phyloP scores from a whole-genome alignment of 2,329 filamentous ascomycete genomes.

The Sarocladiaceae sp. region DNA sequence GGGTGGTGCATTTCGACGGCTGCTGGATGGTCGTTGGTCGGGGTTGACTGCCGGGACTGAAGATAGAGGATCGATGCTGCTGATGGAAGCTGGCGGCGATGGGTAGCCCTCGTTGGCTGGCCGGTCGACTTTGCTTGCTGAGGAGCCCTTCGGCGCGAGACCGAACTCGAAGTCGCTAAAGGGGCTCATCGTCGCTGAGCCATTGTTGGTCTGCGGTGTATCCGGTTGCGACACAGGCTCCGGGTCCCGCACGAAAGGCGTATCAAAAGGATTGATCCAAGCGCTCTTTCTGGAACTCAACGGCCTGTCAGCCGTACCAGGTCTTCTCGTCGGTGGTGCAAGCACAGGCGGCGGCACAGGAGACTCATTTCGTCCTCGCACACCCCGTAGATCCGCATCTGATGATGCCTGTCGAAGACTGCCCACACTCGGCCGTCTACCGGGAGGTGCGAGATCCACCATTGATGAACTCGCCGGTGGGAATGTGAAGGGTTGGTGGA shows the following conservation, averaged over 20 bases:
- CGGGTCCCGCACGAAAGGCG: slow-evolving; percentile 27
- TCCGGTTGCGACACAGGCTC: not conserved
- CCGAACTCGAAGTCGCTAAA: slow-evolving; percentile 37
- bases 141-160: slow-evolving; percentile 16
- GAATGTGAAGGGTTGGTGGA: slow-evolving; percentile 31
- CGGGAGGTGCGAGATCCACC: slow-evolving; percentile 35
- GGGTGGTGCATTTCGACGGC: slow-evolving; percentile 17
- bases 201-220: not conserved
- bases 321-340: slow-evolving; percentile 21
- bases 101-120: slow-evolving; percentile 24
- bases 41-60: not conserved
- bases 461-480: slow-evolving; percentile 38
- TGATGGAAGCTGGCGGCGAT: slow-evolving; percentile 33
- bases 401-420: slow-evolving; percentile 30
- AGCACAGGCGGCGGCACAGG: not conserved
- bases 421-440: slow-evolving; percentile 21
- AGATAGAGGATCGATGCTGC: slow-evolving; percentile 11
- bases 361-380: not conserved
- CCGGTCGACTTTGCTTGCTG: slow-evolving; percentile 3
- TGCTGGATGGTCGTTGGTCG: slow-evolving; percentile 15
- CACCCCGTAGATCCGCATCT: slow-evolving; percentile 30
- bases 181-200: slow-evolving; percentile 28
- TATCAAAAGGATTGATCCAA: slow-evolving; percentile 45
- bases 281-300: slow-evolving; percentile 28
- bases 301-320: slow-evolving; percentile 24